A percentile compares a stretch with the other conserved stretches of the same genome.
phyloP scores from a whole-genome alignment of 331 rosid species.

The Ulmus americana region DNA sequence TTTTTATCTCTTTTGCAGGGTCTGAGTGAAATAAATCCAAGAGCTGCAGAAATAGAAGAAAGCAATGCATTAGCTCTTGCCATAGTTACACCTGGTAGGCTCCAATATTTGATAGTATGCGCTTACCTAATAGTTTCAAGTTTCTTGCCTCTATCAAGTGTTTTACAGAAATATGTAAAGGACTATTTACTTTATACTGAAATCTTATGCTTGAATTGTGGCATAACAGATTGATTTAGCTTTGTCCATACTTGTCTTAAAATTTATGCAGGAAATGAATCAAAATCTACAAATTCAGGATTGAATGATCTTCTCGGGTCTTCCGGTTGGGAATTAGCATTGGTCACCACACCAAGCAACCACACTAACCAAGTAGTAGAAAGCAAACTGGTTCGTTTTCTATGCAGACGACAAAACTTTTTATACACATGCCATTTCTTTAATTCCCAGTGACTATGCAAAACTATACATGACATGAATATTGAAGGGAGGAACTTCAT shows the following conservation, averaged over 20 bases:
- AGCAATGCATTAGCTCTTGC: constrained; percentile 89
- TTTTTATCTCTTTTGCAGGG: constrained; percentile 45
- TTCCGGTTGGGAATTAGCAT: constrained; percentile 88
- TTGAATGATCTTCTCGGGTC: constrained; percentile 49
- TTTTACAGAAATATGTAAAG: neutral
- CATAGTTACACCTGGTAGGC: constrained; percentile 66
- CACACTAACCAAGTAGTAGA: constrained; percentile 31
- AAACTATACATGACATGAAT: neutral
- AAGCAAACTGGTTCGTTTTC: constrained; percentile 54
- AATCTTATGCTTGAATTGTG: neutral
- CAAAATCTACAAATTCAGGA: constrained; percentile 27
- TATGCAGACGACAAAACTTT: constrained; percentile 7
- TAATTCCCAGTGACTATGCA: too few relatives aligned
- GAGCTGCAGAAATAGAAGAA: constrained; percentile 69
- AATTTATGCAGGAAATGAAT: constrained; percentile 42
- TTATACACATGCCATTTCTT: neutral
- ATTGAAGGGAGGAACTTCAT: neutral
- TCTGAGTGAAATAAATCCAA: constrained; percentile 67
- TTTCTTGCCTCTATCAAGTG: neutral
- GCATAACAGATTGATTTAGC: neutral
- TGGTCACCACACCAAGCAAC: constrained; percentile 76
- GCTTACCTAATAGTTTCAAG: neutral
- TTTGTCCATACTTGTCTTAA: constrained; percentile 13
- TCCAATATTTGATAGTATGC: constrained; percentile 8
- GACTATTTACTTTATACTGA: neutral